Conservation (phyloP, 2,329 filamentous ascomycete genomes). For the Cladosporium sp. region DNA sequence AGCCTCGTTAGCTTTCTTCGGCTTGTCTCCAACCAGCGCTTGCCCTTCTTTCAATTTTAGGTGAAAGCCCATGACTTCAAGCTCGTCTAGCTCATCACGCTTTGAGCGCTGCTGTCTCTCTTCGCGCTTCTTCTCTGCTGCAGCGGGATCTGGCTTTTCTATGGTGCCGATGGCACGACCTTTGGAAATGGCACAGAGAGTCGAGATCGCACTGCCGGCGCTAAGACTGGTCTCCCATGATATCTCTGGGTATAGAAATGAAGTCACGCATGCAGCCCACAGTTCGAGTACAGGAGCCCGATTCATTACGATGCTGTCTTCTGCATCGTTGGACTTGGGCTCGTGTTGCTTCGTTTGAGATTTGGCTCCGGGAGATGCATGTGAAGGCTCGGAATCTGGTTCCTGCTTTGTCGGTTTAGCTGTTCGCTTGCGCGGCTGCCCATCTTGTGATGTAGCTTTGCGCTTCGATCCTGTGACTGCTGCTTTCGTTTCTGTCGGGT, state of each 20-base stretch:
- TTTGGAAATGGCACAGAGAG: slow-evolving; percentile 31
- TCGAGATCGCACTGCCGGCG: slow-evolving; percentile 28
- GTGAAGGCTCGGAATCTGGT: not conserved
- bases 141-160: slow-evolving; percentile 18
- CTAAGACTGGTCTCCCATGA: slow-evolving; percentile 31
- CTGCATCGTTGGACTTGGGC: not conserved
- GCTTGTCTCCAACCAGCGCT: slow-evolving; percentile 19
- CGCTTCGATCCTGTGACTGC: not conserved
- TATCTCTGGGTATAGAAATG: slow-evolving; percentile 25
- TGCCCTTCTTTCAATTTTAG: slow-evolving; percentile 28
- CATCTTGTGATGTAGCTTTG: not conserved
- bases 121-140: slow-evolving; percentile 18
- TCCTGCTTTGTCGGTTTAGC: not conserved
- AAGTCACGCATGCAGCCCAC: slow-evolving; percentile 26
- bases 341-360: not conserved
- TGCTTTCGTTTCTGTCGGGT: not conserved
- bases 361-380: not conserved
- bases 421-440: not conserved
- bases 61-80: slow-evolving; percentile 31
- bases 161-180: slow-evolving; percentile 30
- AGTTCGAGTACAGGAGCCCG: slow-evolving; percentile 31
- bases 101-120: slow-evolving; percentile 18
- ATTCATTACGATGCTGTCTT: slow-evolving; percentile 26
- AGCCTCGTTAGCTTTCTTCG: slow-evolving; percentile 22
- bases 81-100: slow-evolving; percentile 20